Conservation (phyloP, 2,329 filamentous ascomycete species). For the Colletotrichum eremochloae region DNA sequence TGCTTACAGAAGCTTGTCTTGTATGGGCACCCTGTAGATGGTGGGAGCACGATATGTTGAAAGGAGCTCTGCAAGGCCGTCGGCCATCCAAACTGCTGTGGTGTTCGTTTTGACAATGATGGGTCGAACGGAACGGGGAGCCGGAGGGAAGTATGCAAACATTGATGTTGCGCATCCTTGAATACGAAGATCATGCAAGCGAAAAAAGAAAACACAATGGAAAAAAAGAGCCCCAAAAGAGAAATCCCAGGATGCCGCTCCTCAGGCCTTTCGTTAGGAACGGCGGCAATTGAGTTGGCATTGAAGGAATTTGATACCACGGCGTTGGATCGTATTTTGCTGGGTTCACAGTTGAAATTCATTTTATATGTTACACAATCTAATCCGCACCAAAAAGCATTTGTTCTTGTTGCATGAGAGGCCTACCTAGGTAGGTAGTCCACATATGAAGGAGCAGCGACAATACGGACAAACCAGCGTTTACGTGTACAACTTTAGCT, state of each 20-base stretch:
- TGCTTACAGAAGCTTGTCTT: no score
- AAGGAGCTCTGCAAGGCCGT: neutral
- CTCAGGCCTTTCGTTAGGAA: no score
- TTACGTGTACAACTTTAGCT: neutral
- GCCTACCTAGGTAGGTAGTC: neutral
- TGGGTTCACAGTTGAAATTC: conserved; percentile 3
- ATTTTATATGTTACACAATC: neutral
- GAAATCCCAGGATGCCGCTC: neutral
- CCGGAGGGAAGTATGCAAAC: neutral
- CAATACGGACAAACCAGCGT: no score
- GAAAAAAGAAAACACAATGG: neutral
- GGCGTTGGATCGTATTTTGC: conserved; percentile 19
- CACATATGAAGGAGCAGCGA: neutral
- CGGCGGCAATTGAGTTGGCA: neutral
- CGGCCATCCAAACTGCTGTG: neutral
- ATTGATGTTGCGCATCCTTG: neutral
- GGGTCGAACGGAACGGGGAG: neutral
- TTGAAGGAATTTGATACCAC: conserved; percentile 31
- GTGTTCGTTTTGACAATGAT: neutral
- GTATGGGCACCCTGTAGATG: neutral
- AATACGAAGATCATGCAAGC: neutral
- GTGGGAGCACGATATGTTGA: neutral
- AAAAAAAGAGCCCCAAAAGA: no score
- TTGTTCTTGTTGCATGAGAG: neutral
- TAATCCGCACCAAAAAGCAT: conserved; percentile 2